A percentile compares a stretch with the other conserved stretches of the same genome.
Evolutionary conservation across 176 grass and related monocot genomes (phyloP).

Genomic region (Triticum monococcum): DNA sequence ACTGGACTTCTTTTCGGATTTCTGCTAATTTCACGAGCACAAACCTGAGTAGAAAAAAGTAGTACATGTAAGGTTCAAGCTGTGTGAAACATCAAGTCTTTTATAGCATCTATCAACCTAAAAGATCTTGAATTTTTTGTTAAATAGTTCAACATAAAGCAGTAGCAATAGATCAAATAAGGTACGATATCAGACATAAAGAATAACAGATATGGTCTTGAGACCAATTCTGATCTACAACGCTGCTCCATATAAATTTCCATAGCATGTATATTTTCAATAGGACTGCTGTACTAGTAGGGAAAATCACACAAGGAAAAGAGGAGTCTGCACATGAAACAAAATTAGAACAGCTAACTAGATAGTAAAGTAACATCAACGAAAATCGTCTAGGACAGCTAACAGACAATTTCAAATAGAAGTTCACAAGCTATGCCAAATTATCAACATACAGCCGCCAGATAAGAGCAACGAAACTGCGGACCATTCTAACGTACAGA

Average conservation of each 20-base stretch:
- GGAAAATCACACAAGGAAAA: background rate
- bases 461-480: constrained; percentile 1
- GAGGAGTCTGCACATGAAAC: background rate
- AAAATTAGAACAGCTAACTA: background rate
- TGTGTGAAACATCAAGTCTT: constrained; percentile 23
- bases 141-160: background rate
- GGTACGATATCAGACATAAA: background rate
- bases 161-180: background rate
- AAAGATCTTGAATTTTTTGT: background rate
- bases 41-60: constrained; percentile 46
- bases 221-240: background rate
- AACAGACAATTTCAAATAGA: background rate
- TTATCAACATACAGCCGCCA: background rate
- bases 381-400: background rate
- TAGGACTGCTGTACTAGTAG: background rate
- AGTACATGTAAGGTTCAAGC: constrained; percentile 28
- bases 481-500: constrained; percentile 8
- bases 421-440: background rate
- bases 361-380: background rate
- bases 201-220: background rate
- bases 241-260: constrained; percentile 2
- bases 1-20: constrained; percentile 65
- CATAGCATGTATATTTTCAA: constrained; percentile 4
- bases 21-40: constrained; percentile 61
- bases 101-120: background rate